Percentiles rank a stretch among this genome's conserved stretches.
These are phyloP conservation scores for Petunia axillaris DNA, from an alignment of 257 asterid genomes.

Conservation along the genomic window DNA sequence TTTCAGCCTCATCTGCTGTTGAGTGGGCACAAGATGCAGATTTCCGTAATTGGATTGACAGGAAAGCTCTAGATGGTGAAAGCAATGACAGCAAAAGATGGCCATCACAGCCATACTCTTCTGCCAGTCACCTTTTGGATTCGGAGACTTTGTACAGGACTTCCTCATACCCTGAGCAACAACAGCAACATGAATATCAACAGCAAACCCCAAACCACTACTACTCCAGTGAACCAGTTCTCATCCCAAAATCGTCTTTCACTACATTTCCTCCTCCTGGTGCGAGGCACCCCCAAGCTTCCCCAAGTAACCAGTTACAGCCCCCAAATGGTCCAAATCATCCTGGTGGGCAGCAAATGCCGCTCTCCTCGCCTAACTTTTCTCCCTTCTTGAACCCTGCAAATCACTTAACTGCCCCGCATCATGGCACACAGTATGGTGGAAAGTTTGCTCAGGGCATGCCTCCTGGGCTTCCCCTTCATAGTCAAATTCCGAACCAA, in stretches of 20 bases:
- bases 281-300: constrained; percentile 72
- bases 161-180: constrained; percentile 85
- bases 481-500: constrained; percentile 67
- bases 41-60: constrained; percentile 59
- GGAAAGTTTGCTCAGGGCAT: constrained; percentile 75
- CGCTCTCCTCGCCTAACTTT: constrained; percentile 53
- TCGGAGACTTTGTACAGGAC: constrained; percentile 68
- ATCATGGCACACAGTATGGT: constrained; percentile 61
- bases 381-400: constrained; percentile 63
- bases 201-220: constrained; percentile 57
- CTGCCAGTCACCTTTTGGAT: constrained; percentile 52
- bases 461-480: constrained; percentile 59
- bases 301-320: constrained; percentile 56
- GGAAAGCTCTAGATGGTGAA: constrained; percentile 55
- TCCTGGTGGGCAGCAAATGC: constrained; percentile 50
- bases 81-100: constrained; percentile 52
- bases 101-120: constrained; percentile 64
- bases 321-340: constrained; percentile 48
- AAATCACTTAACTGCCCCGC: constrained; percentile 52
- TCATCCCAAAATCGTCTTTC: constrained; percentile 64
- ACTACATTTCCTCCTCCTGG: constrained; percentile 79
- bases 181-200: constrained; percentile 58
- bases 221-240: constrained; percentile 72
- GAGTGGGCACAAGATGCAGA: constrained; percentile 74
- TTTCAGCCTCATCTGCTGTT: constrained; percentile 81